Evolutionary conservation across 2,329 filamentous ascomycete species (phyloP), one percentile per base, ranked within the genome.

Genomic region (Dothidotthia symphoricarpi): DNA sequence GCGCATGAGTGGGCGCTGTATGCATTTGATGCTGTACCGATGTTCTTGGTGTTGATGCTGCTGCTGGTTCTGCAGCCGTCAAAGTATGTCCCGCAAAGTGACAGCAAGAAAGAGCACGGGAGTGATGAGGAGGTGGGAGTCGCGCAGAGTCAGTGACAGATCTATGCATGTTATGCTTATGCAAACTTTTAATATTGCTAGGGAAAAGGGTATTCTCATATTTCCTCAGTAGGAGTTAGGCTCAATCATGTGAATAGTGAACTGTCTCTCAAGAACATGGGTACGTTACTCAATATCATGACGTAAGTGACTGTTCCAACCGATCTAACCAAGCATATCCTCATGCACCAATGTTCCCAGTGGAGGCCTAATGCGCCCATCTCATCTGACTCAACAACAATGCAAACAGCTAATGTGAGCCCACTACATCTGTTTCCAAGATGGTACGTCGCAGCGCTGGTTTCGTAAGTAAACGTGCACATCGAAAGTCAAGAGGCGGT

Each of bases 1-100:
- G 45, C 53, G 11, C 64, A 69, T 26, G 75, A 77, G 58, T 63
- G 64, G 35, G 73, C 62, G 16, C 39, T 75, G 4, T 75, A 75
- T 47, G 57, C 70, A 13, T 73, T 76, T 38, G 74, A 77, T 59
- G 68, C 71, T 6, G 42, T 61, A 2, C 60, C 71, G 12, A 75
- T 75, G 71, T 52, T 68, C 24, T 8, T 61, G 4, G 70, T 73
- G 3, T 66, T 75, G 57, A 41, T 60, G 0, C 35, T 72, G 19
- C 65, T 75, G 27, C 32, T 58, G 28, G 41, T 55, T 2, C 25
- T 60, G 25, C 47, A 55, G 36, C 57, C 58, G 5, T 39, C 44
- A 3, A 49, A 46, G 16, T 58, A 60, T 34, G 47, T 57, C 1
- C 33, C 35, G 2, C 22, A 41, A 15, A 29, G 43, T 22, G 34